These are phyloP conservation scores for Aspergillus spinulosporus DNA, from an alignment of 2,329 filamentous ascomycete genomes.

Conservation along the genomic window DNA sequence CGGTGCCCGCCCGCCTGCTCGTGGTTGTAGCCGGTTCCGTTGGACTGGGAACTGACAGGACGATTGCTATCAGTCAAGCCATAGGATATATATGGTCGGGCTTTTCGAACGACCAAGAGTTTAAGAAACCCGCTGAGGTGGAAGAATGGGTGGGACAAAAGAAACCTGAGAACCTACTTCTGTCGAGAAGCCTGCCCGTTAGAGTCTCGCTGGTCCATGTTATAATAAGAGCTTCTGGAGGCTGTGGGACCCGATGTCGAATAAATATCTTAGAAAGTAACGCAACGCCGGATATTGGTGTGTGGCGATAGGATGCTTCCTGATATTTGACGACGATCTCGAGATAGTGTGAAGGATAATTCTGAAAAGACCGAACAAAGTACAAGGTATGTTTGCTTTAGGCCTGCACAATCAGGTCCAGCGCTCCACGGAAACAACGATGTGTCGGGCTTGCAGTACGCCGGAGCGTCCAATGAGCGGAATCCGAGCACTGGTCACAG, in stretches of 20 bases:
- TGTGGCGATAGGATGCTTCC: not conserved
- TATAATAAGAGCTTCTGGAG: not conserved
- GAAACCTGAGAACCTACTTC: constrained; percentile 12
- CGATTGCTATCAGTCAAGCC: constrained; percentile 8
- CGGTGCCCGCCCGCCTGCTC: constrained; percentile 7
- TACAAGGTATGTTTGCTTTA: not conserved
- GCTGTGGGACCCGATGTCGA: not conserved
- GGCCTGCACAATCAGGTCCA: not conserved
- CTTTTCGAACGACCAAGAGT: not conserved
- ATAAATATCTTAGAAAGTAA: not conserved
- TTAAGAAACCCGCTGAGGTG: not conserved
- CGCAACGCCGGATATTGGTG: not conserved
- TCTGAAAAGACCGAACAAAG: not conserved
- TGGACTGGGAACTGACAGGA: constrained; percentile 11
- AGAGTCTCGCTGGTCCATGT: constrained; percentile 11
- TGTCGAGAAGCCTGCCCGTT: constrained; percentile 8
- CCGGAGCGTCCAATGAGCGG: not conserved
- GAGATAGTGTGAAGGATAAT: not conserved
- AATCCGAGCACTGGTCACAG: not conserved
- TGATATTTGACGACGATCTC: not conserved
- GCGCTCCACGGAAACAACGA: not conserved
- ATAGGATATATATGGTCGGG: not conserved
- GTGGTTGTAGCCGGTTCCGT: constrained; percentile 6
- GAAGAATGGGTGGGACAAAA: not conserved
- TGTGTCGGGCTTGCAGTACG: not conserved